These are phyloP conservation scores for Cutaneotrichosporon sp. DNA, from an alignment of 1,284 basidiomycete species.

Conservation along the genomic window DNA sequence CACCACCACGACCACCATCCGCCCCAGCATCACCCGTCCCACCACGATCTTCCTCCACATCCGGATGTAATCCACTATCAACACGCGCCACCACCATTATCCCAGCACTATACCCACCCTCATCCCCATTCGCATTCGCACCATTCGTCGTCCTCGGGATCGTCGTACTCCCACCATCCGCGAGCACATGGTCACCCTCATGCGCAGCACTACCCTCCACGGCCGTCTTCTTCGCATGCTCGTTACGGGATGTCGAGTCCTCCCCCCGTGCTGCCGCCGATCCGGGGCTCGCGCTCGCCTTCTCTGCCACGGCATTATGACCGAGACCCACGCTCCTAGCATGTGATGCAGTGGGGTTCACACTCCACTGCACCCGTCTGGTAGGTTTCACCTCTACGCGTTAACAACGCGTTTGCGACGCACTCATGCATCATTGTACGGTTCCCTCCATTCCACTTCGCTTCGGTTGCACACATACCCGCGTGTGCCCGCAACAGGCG, in stretches of 20 bases:
- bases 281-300: constrained; percentile 12
- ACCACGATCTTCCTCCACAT: not conserved
- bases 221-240: not conserved
- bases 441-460: no score
- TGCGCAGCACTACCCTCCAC: not conserved
- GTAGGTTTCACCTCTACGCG: not conserved
- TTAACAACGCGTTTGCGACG: no score
- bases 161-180: not conserved
- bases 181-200: not conserved
- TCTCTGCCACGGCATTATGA: constrained; percentile 10
- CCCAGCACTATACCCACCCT: not conserved
- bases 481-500: no score
- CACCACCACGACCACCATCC: constrained; percentile 2
- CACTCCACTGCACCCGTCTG: not conserved
- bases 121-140: constrained; percentile 3
- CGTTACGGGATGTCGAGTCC: constrained; percentile 4
- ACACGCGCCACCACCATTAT: not conserved
- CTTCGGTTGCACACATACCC: no score
- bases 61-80: constrained; percentile 2
- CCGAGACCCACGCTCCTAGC: constrained; percentile 10
- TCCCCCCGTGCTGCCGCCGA: constrained; percentile 13
- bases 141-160: not conserved
- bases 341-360: not conserved
- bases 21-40: not conserved
- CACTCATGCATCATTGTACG: no score